Percentiles rank a stretch among this genome's conserved stretches.
These are phyloP conservation scores for Castanea sativa DNA, from an alignment of 306 rosid species.

Conservation along the genomic window DNA sequence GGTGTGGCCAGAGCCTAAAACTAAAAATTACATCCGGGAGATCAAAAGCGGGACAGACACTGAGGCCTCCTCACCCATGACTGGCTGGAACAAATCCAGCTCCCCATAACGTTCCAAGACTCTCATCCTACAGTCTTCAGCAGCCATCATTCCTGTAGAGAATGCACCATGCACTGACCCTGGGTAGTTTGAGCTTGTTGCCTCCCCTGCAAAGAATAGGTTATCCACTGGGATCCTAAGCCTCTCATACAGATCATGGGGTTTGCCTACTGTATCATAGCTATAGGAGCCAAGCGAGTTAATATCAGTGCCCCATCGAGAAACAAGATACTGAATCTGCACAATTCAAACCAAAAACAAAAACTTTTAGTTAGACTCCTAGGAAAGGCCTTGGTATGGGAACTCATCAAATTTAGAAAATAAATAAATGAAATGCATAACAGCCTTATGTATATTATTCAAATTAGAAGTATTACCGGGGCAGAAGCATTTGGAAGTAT, in stretches of 20 bases:
- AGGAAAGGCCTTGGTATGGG: background rate
- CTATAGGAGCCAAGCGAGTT: conserved; percentile 90
- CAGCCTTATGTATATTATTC: too few relatives aligned
- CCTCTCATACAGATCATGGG: conserved; percentile 89
- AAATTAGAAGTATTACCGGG: conserved; percentile 52
- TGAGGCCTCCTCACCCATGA: conserved; percentile 68
- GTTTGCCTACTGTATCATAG: conserved; percentile 81
- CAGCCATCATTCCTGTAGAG: conserved; percentile 91
- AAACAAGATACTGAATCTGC: conserved; percentile 92
- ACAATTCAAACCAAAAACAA: conserved; percentile 11
- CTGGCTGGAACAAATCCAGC: conserved; percentile 74
- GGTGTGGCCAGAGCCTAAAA: too few relatives aligned
- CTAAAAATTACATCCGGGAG: conserved; percentile 65
- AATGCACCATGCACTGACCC: conserved; percentile 98
- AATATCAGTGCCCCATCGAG: conserved; percentile 87
- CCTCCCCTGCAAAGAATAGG: conserved; percentile 98
- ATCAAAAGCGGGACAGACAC: conserved; percentile 75
- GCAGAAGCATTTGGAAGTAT: conserved; percentile 93
- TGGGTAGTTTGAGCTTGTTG: conserved; percentile 69
- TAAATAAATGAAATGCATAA: background rate
- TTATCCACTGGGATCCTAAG: conserved; percentile 91
- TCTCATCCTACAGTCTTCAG: conserved; percentile 97
- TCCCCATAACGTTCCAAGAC: conserved; percentile 93
- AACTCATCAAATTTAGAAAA: background rate
- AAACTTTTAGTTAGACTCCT: background rate